A percentile compares a stretch with the other conserved stretches of the same genome.
Conservation (phyloP, 164 flowering plant genomes). For the Paratinospora sagittata region DNA sequence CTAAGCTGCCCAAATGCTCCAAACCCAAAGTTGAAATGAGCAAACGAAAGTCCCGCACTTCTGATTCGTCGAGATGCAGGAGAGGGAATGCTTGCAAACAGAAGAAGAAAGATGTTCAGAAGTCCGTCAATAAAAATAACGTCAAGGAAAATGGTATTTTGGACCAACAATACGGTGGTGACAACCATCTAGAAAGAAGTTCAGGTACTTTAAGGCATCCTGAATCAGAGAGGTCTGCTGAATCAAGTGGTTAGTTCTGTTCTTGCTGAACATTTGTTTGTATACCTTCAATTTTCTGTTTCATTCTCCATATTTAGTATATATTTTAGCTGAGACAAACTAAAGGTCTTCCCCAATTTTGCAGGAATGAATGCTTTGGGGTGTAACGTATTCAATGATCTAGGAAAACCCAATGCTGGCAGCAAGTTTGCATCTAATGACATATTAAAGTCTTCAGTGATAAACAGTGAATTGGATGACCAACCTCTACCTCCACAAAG, state of each 20-base stretch:
- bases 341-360: slow-evolving; percentile 5
- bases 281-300: not conserved
- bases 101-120: slow-evolving; percentile 22
- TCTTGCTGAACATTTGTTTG: not conserved
- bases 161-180: slow-evolving; percentile 17
- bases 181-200: slow-evolving; percentile 27
- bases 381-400: slow-evolving; percentile 17
- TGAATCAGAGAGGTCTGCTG: not conserved
- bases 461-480: slow-evolving; percentile 20
- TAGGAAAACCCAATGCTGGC: slow-evolving; percentile 17
- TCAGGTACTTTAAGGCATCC: slow-evolving; percentile 2
- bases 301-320: not conserved
- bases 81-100: slow-evolving; percentile 24
- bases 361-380: slow-evolving; percentile 21
- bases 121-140: slow-evolving; percentile 23
- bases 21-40: slow-evolving; percentile 23
- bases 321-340: not conserved
- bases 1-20: slow-evolving; percentile 23
- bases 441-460: slow-evolving; percentile 17
- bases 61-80: slow-evolving; percentile 21
- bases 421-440: slow-evolving; percentile 16
- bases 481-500: slow-evolving; percentile 28
- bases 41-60: slow-evolving; percentile 29
- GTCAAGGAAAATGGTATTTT: slow-evolving; percentile 20
- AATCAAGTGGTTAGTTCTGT: slow-evolving; percentile 15